Percentiles rank a stretch among this genome's conserved stretches.
Conservation (phyloP, 2,329 filamentous ascomycete genomes). For the Penicillium fuscoglaucum region DNA sequence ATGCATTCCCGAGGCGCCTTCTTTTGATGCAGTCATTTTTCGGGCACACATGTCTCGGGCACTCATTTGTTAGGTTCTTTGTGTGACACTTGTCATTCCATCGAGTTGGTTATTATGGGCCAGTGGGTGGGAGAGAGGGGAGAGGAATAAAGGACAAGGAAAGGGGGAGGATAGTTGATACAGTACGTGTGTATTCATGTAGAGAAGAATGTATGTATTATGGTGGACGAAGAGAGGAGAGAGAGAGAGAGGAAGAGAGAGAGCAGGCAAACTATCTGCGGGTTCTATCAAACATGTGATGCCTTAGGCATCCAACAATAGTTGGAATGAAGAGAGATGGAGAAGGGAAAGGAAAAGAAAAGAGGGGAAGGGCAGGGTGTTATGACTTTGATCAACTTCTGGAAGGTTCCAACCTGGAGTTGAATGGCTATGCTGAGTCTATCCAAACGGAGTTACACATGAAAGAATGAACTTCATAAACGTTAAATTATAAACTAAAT, state of each 20-base stretch:
- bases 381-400: neutral
- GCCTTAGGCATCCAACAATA: no score
- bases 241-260: neutral
- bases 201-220: no score
- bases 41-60: no score
- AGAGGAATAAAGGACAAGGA: neutral
- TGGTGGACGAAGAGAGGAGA: no score
- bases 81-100: neutral
- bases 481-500: neutral
- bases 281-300: no score
- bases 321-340: neutral
- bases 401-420: neutral
- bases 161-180: neutral
- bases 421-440: no score
- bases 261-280: no score
- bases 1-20: neutral
- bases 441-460: no score
- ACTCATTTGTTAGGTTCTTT: neutral
- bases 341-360: neutral
- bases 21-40: no score
- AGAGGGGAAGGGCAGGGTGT: neutral
- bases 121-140: neutral
- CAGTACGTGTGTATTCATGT: no score
- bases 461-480: neutral
- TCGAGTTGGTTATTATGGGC: neutral